A percentile compares a stretch with the other conserved stretches of the same genome.
These are phyloP conservation scores for Fusarium nelsonii DNA, from an alignment of 2,329 filamentous ascomycete genomes.

Conservation along the genomic window DNA sequence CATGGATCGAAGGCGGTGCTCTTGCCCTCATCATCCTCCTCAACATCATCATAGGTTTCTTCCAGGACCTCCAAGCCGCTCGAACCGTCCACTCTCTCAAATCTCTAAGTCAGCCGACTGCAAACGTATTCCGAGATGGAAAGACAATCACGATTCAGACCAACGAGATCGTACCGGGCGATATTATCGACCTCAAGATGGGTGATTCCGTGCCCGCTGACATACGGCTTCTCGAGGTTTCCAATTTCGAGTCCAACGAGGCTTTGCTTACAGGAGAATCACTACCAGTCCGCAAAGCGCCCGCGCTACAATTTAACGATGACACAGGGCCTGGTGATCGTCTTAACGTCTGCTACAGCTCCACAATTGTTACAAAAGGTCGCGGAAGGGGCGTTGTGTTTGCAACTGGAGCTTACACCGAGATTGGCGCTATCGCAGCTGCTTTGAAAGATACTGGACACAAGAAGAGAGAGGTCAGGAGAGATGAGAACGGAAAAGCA, in stretches of 20 bases:
- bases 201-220: constrained; percentile 73
- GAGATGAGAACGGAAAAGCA: constrained; percentile 58
- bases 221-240: constrained; percentile 54
- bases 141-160: constrained; percentile 31
- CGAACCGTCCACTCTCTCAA: constrained; percentile 62
- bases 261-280: constrained; percentile 53
- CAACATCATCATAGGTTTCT: constrained; percentile 66
- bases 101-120: constrained; percentile 51
- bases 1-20: constrained; percentile 71
- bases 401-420: constrained; percentile 71
- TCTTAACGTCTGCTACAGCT: constrained; percentile 73
- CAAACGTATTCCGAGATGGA: constrained; percentile 38
- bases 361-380: constrained; percentile 71
- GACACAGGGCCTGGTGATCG: constrained; percentile 66
- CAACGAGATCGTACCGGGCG: constrained; percentile 58
- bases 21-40: constrained; percentile 68
- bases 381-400: constrained; percentile 71
- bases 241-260: constrained; percentile 36
- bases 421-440: constrained; percentile 71
- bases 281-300: constrained; percentile 68
- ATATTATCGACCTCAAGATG: constrained; percentile 65
- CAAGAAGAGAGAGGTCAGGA: constrained; percentile 53
- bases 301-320: constrained; percentile 55
- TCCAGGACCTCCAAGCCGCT: constrained; percentile 60
- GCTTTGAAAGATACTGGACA: constrained; percentile 55